Evolutionary conservation across 1,284 basidiomycete genomes (phyloP), one percentile per base, ranked within the genome.

Genomic region (Schizopora paradoxa): DNA sequence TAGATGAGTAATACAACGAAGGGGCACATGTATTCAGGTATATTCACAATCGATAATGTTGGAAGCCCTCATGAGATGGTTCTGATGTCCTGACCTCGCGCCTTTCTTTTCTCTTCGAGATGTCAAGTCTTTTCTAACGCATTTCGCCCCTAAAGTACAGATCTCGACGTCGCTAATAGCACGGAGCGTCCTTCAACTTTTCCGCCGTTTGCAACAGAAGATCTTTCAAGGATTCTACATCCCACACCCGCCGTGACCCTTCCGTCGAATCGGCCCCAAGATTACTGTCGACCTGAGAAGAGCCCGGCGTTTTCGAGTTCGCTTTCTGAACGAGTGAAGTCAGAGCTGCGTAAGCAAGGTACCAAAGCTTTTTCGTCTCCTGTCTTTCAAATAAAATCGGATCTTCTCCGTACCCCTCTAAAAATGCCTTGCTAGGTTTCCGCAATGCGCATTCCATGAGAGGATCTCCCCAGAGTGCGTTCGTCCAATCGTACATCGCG

Each of bases 391-490:
- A 79, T n/a, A 74, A 56, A 6, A 77, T 64, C 19, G 74, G 59
- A 3, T 59, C 61, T 3, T 62, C 62, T 7, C 75, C 74, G 11
- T 87, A 86, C 0, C 77, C 84, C 57, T 83, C 76, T 38, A 70
- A 59, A 16, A 86, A 61, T 3, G 77, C 76, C 19, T 51, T 52
- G 33, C 65, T 73, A 8, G 75, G 73, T 10, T 67, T 67, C 25
- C 76, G 54, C 61, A 86, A 79, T 53, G 77, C 69, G 6, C 70
- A 64, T 58, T 86, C 85, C 38, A 86, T 66, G 29, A 85, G 61
- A 5, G 83, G 85, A 57, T 87, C 85, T 16, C 82, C 84, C 77
- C 81, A 87, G n/a, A 86, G 51, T 6, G 79, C 76, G 52, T 73
- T 74, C 1, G 68, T 63, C 22, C 82, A 60, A 25, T 68, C 73